These are phyloP conservation scores for Xylaria sp. DNA, from an alignment of 2,329 filamentous ascomycete species.

Conservation along the genomic window DNA sequence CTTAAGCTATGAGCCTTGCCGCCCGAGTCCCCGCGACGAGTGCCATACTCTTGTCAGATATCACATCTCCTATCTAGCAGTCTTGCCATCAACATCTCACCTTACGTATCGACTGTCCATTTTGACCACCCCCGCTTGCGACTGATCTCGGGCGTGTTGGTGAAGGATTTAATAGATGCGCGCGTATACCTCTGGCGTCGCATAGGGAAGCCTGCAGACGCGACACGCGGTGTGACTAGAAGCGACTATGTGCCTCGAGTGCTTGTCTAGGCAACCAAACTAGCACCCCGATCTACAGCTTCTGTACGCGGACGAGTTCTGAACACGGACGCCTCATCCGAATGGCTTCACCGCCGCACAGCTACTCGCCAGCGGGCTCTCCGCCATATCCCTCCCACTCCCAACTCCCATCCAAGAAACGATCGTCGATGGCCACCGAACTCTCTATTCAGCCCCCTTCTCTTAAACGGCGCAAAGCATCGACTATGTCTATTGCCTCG, in stretches of 20 bases:
- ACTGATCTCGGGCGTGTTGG: not conserved
- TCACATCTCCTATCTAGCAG: not conserved
- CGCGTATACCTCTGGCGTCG: not conserved
- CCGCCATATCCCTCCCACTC: slow-evolving; percentile 59
- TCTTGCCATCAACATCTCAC: not conserved
- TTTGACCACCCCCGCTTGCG: not conserved
- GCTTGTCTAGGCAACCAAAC: not conserved
- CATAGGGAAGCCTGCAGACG: not conserved
- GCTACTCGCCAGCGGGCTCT: slow-evolving; percentile 58
- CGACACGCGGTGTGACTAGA: not conserved
- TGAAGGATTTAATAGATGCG: not conserved
- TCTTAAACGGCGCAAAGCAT: slow-evolving; percentile 74
- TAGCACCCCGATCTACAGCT: not conserved
- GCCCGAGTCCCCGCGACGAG: not conserved
- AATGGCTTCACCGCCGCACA: slow-evolving; percentile 64
- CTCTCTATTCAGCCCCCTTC: slow-evolving; percentile 54
- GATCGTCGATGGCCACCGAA: slow-evolving; percentile 62
- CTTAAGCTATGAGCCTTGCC: too few species aligned
- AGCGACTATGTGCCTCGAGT: not conserved
- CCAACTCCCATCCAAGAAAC: slow-evolving; percentile 66
- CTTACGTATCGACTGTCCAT: too few species aligned
- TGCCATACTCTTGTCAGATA: not conserved
- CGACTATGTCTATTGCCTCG: slow-evolving; percentile 62
- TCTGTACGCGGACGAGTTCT: not conserved
- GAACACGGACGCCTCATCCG: slow-evolving; percentile 1